phyloP scores from a whole-genome alignment of 169 alveolate species.

The Eimeria brunetti region DNA sequence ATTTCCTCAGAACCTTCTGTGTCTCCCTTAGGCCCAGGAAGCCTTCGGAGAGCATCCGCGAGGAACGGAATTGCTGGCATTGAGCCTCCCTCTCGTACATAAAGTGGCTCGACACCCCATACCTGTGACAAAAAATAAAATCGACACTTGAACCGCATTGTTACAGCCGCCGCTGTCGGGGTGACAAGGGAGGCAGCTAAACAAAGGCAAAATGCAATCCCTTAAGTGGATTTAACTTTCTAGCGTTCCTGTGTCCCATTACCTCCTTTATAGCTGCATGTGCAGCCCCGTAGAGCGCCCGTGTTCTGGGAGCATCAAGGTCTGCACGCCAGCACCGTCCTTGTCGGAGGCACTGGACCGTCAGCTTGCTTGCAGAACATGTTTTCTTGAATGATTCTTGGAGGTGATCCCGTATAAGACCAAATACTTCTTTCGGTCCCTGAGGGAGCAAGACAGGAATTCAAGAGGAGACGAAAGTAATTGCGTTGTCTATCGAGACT shows the following conservation, averaged over 20 bases:
- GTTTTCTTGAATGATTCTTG: conserved; percentile 7
- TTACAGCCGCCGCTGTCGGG: background rate
- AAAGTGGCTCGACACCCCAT: conserved; percentile 79
- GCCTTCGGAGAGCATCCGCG: conserved; percentile 54
- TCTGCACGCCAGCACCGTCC: conserved; percentile 75
- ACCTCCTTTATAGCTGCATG: conserved; percentile 63
- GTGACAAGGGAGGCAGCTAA: background rate
- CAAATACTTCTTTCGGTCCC: conserved; percentile 42
- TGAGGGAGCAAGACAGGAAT: background rate
- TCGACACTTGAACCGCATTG: background rate
- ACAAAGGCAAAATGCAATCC: background rate
- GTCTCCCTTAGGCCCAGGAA: conserved; percentile 2
- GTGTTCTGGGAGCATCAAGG: conserved; percentile 58
- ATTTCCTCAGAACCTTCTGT: conserved; percentile 25
- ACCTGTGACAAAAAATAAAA: conserved; percentile 12
- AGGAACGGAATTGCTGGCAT: conserved; percentile 77
- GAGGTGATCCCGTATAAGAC: conserved; percentile 9
- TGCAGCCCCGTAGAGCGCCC: conserved; percentile 69
- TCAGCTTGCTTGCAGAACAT: conserved; percentile 46
- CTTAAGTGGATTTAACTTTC: background rate
- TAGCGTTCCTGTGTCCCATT: background rate
- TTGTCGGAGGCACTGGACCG: conserved; percentile 68
- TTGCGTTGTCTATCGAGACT: background rate
- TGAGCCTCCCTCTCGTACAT: conserved; percentile 81
- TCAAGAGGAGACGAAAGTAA: background rate